phyloP scores from a whole-genome alignment of 495 filamentous ascomycete species.

The Poronia punctata region DNA sequence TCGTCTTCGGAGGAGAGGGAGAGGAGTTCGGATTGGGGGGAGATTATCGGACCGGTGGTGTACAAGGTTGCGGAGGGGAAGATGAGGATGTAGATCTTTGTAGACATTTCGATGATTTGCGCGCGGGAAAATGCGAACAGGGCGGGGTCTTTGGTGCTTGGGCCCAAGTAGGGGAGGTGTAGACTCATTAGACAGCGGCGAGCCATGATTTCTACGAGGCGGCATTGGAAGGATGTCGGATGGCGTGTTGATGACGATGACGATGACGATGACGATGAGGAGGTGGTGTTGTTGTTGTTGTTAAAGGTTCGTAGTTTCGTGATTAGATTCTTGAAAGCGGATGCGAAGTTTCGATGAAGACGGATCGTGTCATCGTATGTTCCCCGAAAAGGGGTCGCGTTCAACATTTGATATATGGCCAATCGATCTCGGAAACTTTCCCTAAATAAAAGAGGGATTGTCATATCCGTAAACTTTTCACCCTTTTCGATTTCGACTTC shows the following conservation, averaged over 20 bases:
- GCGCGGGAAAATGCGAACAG: slow-evolving; percentile 45
- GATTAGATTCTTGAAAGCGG: slow-evolving; percentile 29
- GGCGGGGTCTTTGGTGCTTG: slow-evolving; percentile 28
- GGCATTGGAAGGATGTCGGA: slow-evolving; percentile 31
- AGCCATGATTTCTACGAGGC: slow-evolving; percentile 36
- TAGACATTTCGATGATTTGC: slow-evolving; percentile 39
- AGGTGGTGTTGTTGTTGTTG: no score
- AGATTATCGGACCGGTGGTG: slow-evolving; percentile 3
- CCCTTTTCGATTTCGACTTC: slow-evolving; percentile 14
- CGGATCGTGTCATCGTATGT: slow-evolving; percentile 25
- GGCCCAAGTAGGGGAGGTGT: slow-evolving; percentile 41
- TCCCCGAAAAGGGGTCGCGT: slow-evolving; percentile 32
- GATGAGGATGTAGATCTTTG: slow-evolving; percentile 42
- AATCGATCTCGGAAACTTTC: slow-evolving; percentile 41
- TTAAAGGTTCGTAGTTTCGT: slow-evolving; percentile 31
- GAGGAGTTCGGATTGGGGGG: slow-evolving; percentile 1
- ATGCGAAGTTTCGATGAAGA: slow-evolving; percentile 31
- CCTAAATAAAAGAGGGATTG: slow-evolving; percentile 39
- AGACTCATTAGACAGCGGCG: slow-evolving; percentile 40
- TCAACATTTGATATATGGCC: slow-evolving; percentile 39
- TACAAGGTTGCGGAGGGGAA: slow-evolving; percentile 28
- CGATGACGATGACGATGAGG: no score
- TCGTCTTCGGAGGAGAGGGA: slow-evolving; percentile 12
- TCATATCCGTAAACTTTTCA: slow-evolving; percentile 37
- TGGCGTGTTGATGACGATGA: slow-evolving; percentile 8